phyloP scores from a whole-genome alignment of 306 rosid species.

The Fagus sylvatica region DNA sequence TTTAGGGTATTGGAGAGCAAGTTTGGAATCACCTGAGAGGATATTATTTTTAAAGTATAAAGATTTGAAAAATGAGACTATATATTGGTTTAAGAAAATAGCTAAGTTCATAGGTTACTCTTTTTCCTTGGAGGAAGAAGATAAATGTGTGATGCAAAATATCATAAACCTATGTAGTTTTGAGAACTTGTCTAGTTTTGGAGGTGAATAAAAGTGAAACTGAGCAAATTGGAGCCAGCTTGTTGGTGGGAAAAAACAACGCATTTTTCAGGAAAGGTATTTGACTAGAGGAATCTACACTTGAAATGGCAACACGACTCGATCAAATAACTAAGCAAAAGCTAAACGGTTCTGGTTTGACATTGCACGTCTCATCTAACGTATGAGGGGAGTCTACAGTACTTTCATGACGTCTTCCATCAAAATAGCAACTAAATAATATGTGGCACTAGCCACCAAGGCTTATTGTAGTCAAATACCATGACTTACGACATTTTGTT shows the following conservation, averaged over 20 bases:
- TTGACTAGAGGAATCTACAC: constrained; percentile 15
- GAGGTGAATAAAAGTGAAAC: constrained; percentile 25
- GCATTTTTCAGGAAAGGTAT: constrained; percentile 13
- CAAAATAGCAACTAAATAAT: no score
- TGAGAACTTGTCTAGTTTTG: constrained; percentile 16
- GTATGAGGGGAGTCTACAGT: no score
- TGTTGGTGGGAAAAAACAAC: neutral
- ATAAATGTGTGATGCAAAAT: neutral
- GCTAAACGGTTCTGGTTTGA: neutral
- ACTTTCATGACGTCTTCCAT: no score
- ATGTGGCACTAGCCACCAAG: no score
- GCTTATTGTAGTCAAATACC: no score
- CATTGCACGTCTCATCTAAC: no score
- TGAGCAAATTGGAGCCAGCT: no score
- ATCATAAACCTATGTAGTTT: constrained; percentile 11
- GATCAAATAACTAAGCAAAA: neutral
- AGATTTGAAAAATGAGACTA: constrained; percentile 18
- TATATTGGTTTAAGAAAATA: neutral
- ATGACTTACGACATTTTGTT: no score
- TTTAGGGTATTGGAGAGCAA: constrained; percentile 18
- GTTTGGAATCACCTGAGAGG: constrained; percentile 18
- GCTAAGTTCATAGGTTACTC: constrained; percentile 23
- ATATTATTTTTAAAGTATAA: constrained; percentile 17
- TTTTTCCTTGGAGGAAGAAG: constrained; percentile 19
- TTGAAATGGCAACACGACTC: neutral